Conservation (phyloP, 106 monocot genomes). For the Dioscorea dumetorum region DNA sequence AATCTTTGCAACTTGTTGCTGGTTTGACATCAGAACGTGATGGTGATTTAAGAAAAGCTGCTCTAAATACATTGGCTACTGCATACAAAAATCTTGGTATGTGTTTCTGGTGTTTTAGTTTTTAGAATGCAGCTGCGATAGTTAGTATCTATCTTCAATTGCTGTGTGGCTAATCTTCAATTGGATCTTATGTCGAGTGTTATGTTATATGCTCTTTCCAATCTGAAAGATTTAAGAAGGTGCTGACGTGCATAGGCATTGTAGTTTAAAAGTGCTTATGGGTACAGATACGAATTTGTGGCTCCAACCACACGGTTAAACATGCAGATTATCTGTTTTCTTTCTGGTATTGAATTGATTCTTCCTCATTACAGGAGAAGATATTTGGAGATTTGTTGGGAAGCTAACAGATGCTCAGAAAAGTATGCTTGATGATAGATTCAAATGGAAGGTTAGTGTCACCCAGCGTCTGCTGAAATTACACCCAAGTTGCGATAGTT, state of each 20-base stretch:
- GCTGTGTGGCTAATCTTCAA: too few relatives aligned
- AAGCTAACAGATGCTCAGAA: constrained; percentile 93
- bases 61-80: constrained; percentile 89
- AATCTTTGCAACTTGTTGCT: constrained; percentile 91
- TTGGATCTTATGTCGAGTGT: too few relatives aligned
- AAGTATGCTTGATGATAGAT: constrained; percentile 97
- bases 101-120: neutral
- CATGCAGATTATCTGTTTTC: neutral
- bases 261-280: too few relatives aligned
- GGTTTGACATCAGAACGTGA: constrained; percentile 86
- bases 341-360: neutral
- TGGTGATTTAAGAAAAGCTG: constrained; percentile 98
- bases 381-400: constrained; percentile 96
- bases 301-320: too few relatives aligned
- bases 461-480: neutral
- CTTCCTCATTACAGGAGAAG: constrained; percentile 57
- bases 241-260: too few relatives aligned
- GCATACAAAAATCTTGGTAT: constrained; percentile 94
- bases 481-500: neutral
- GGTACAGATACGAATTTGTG: too few relatives aligned
- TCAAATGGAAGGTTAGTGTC: constrained; percentile 88
- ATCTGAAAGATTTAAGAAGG: too few relatives aligned
- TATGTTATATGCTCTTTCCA: too few relatives aligned
- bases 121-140: too few relatives aligned
- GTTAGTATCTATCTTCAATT: too few relatives aligned